Conservation (phyloP, 208 protist genomes). For the Leptomonas seymouri region DNA sequence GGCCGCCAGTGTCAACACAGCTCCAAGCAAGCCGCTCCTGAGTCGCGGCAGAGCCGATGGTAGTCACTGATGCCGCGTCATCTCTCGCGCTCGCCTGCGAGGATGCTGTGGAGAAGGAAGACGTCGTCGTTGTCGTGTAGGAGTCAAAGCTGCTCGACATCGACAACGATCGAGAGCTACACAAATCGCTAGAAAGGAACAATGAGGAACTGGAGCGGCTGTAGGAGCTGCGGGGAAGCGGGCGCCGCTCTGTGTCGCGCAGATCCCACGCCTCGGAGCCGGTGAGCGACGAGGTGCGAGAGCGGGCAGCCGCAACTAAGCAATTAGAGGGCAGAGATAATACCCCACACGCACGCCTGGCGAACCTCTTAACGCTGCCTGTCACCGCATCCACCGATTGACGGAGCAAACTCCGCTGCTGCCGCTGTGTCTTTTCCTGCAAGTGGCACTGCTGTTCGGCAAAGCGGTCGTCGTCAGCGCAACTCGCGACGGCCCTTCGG, state of each 20-base stretch:
- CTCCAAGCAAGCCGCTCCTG: background rate
- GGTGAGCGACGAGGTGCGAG: conserved; percentile 3
- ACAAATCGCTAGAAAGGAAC: background rate
- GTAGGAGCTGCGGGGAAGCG: background rate
- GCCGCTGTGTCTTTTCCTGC: background rate
- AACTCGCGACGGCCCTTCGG: background rate
- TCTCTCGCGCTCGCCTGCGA: background rate
- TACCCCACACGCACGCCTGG: conserved; percentile 8
- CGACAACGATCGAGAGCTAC: background rate
- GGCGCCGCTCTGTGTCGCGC: background rate
- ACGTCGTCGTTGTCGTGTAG: conserved; percentile 6
- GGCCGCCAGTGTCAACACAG: background rate
- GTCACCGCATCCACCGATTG: background rate
- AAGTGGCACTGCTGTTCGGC: conserved; percentile 2
- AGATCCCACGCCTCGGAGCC: conserved; percentile 1
- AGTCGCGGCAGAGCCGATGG: background rate
- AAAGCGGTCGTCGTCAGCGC: conserved; percentile 17
- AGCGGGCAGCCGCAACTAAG: background rate
- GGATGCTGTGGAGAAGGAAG: background rate
- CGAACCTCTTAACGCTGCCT: conserved; percentile 9
- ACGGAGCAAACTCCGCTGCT: background rate
- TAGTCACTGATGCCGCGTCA: background rate
- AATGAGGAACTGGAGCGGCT: background rate
- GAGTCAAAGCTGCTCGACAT: background rate
- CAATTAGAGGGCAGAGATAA: conserved; percentile 3